phyloP scores from a whole-genome alignment of 208 protist species.

The Sergeia podlipaevii region DNA sequence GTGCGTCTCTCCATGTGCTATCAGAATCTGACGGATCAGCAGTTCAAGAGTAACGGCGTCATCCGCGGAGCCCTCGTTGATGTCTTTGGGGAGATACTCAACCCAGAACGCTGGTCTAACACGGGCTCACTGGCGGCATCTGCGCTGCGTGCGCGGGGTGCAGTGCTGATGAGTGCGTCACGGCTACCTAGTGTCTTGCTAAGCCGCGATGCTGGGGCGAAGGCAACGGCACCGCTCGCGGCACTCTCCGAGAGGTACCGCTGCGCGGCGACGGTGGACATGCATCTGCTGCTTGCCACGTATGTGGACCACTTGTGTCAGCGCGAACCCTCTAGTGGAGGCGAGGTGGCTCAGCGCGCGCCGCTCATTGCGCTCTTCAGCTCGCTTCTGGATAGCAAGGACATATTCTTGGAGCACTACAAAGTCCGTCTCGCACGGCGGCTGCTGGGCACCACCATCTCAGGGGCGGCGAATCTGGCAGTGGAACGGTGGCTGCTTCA shows the following conservation, averaged over 20 bases:
- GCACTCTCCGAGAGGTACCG: slow-evolving; percentile 7
- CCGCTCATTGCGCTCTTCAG: slow-evolving; percentile 30
- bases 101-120: slow-evolving; percentile 42
- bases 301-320: slow-evolving; percentile 40
- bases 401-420: slow-evolving; percentile 58
- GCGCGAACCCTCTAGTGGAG: slow-evolving; percentile 13
- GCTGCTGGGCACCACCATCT: slow-evolving; percentile 22
- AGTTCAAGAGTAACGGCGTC: slow-evolving; percentile 28
- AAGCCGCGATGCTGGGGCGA: slow-evolving; percentile 34
- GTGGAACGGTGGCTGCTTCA: slow-evolving; percentile 44
- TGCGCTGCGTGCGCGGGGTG: slow-evolving; percentile 16
- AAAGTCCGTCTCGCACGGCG: slow-evolving; percentile 41
- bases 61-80: slow-evolving; percentile 38
- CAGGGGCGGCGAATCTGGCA: slow-evolving; percentile 29
- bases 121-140: slow-evolving; percentile 17
- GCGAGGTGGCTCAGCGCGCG: slow-evolving; percentile 13
- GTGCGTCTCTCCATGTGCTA: slow-evolving; percentile 20
- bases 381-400: slow-evolving; percentile 53
- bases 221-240: slow-evolving; percentile 24
- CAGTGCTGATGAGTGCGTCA: slow-evolving; percentile 6
- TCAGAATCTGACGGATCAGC: slow-evolving; percentile 25
- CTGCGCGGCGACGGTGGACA: slow-evolving; percentile 17
- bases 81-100: slow-evolving; percentile 44
- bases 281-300: slow-evolving; percentile 34
- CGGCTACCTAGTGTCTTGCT: slow-evolving; percentile 40